Evolutionary conservation across 75 land plant species (phyloP).

Genomic region (Pseudotsuga menziesii): DNA sequence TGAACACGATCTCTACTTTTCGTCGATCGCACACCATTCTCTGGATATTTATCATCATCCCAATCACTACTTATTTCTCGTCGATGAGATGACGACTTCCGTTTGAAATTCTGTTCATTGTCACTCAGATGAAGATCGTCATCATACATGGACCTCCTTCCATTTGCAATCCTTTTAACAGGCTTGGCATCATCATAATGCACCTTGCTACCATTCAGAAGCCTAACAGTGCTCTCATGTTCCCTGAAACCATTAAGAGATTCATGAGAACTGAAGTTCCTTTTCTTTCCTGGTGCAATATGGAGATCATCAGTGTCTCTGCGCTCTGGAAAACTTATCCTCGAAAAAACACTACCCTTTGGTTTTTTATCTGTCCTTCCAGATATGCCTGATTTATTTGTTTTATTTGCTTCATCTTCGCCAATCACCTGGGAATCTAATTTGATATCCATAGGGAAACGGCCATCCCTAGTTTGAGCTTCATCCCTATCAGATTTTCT

Average conservation of each 20-base stretch:
- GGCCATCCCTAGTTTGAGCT: constrained; percentile 4
- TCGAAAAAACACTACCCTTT: constrained; percentile 70
- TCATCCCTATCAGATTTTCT: constrained; percentile 12
- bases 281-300: neutral
- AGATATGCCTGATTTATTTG: neutral
- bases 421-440: constrained; percentile 4
- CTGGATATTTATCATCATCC: constrained; percentile 6
- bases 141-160: constrained; percentile 7
- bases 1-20: no score
- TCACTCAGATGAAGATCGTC: constrained; percentile 7
- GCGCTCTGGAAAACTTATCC: constrained; percentile 71
- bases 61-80: neutral
- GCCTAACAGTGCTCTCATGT: constrained; percentile 1
- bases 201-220: constrained; percentile 4
- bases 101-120: neutral
- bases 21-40: neutral
- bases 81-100: neutral
- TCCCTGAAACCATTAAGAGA: constrained; percentile 11
- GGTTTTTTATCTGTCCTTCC: constrained; percentile 31
- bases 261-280: constrained; percentile 5
- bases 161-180: constrained; percentile 7
- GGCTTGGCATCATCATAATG: constrained; percentile 12
- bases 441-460: constrained; percentile 1
- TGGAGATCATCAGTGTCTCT: constrained; percentile 1
- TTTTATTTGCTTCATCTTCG: neutral